phyloP scores from a whole-genome alignment of 208 protist genomes.

The Leishmania turanica region DNA sequence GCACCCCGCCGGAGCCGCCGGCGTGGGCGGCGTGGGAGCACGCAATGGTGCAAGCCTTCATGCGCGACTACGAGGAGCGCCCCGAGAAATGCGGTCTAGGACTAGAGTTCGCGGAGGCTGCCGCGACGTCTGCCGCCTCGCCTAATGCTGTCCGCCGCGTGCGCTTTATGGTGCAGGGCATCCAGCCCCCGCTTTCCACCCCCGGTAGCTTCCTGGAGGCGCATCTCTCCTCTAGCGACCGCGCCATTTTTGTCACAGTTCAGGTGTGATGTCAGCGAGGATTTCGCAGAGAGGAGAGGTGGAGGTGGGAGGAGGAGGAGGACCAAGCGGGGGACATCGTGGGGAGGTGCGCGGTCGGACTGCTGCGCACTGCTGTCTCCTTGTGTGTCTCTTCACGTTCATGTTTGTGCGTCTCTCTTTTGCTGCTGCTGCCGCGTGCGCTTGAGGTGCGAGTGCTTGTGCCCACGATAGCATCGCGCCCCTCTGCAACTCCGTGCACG shows the following conservation, averaged over 20 bases:
- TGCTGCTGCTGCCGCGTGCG: constrained; percentile 7
- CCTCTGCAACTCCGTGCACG: not conserved
- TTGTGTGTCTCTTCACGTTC: not conserved
- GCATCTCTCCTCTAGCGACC: constrained; percentile 60
- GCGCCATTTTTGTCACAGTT: constrained; percentile 60
- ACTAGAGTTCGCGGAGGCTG: constrained; percentile 2
- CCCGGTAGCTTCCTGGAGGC: constrained; percentile 63
- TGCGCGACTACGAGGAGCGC: constrained; percentile 30
- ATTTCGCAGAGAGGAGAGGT: not conserved
- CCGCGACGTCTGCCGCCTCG: not conserved
- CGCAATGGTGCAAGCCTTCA: constrained; percentile 13
- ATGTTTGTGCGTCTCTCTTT: constrained; percentile 9
- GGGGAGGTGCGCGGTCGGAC: not conserved
- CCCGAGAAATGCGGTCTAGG: not conserved
- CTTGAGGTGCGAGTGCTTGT: not conserved
- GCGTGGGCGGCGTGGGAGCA: constrained; percentile 43
- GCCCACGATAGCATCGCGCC: not conserved
- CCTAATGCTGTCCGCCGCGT: constrained; percentile 27
- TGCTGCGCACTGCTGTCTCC: not conserved
- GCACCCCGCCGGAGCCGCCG: constrained; percentile 13
- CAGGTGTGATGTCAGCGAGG: constrained; percentile 15
- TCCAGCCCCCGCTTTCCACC: constrained; percentile 49
- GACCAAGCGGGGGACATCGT: not conserved
- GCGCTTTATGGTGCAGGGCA: constrained; percentile 61
- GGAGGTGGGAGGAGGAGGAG: not conserved